Evolutionary conservation across 768 basidiomycete genomes (phyloP), one percentile per base, ranked within the genome.

Genomic region (Rubroboletus pulcherrimus): DNA sequence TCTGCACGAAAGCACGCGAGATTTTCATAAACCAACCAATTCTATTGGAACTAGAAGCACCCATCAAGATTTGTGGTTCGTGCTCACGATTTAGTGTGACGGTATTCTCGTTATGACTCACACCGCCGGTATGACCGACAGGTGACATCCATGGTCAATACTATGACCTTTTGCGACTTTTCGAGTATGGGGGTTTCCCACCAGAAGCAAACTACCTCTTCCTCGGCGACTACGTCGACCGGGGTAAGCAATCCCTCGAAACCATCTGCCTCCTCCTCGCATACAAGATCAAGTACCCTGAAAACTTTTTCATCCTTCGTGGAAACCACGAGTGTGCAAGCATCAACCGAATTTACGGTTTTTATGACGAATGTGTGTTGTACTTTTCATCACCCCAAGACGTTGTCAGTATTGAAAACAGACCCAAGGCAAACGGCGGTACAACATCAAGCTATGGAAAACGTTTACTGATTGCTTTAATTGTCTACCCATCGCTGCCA

Each of bases 391-490:
- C 29, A 7, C n/a, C 7, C 37, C 33, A 12, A 51, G 14, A 38
- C 34, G 44, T 43, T 4, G 12, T 19, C 47, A 8, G 51, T 49
- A 45, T 53, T 63, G 61, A 72, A 40, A 47, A 24, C 8, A 19
- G 45, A 58, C 38, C 15, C 34, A 70, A 98, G 96, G 96, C 83
- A 99, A 99, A 81, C 93, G 96, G 72, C 87, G 96, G 71, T 98
- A 98, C 83, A 99, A 98, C 81, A 99, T 99, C 83, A 99, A 99
- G 75, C 82, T 98, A 71, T 99, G 96, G 96, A 99, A 99, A 82
- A 99, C 96, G 35, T 99, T 99, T 75, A 99, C 96, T 56, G 96
- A 99, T 73, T 98, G 96, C 78, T 99, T 99, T 83, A 99, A 99
- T 78, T 98, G 96, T 73, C 79, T 98, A 62, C 96, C 96, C 37